Evolutionary conservation across 1,284 basidiomycete species (phyloP), one percentile per base, ranked within the genome.

Genomic region (Tilletia walkeri): DNA sequence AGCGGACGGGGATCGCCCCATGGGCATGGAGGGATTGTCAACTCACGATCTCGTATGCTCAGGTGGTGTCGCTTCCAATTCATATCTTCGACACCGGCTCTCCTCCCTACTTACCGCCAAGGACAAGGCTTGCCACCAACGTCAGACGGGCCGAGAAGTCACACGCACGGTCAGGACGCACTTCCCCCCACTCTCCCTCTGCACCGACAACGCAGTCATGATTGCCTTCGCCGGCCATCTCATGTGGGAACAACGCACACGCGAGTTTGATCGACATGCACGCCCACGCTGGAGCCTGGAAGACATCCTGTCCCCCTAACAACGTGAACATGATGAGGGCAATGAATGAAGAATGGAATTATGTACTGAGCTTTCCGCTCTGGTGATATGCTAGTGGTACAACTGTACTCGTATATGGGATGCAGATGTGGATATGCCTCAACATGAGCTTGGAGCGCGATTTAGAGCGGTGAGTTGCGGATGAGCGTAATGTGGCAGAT

Each of bases 141-240:
- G 49, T 4, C 78, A 81, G 36, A 75, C 76, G 0, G 50, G n/a
- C 12, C 50, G 50, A 53, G 6, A 53, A 6, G 7, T 24, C 50
- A 53, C 6, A 1, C 2, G 6, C 18, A 53, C 50, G 59, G 36
- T 41, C n/a, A 9, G 66, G 10, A 67, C 81, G 16, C 66, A 73
- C 39, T 82, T 82, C 70, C 81, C 82, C 0, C 82, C 82, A n/a
- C 67, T 78, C 1, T 69, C 72, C 4, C 68, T 82, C 47, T 82
- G 80, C 67, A 78, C 79, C 1, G 79, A 83, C 69, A 83, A 83
- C 54, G 82, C 82, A 0, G 81, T 77, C 0, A 83, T 83, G 82
- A 81, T 83, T 61, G 82, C 81, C 0, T 80, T 79, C 73, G 73
- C 72, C 3, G 82, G 73, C 3, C 77, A 78, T 53, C 63, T 80